These are phyloP conservation scores for Pseudoperonospora humuli DNA, from an alignment of 352 stramenopile species.

Conservation along the genomic window DNA sequence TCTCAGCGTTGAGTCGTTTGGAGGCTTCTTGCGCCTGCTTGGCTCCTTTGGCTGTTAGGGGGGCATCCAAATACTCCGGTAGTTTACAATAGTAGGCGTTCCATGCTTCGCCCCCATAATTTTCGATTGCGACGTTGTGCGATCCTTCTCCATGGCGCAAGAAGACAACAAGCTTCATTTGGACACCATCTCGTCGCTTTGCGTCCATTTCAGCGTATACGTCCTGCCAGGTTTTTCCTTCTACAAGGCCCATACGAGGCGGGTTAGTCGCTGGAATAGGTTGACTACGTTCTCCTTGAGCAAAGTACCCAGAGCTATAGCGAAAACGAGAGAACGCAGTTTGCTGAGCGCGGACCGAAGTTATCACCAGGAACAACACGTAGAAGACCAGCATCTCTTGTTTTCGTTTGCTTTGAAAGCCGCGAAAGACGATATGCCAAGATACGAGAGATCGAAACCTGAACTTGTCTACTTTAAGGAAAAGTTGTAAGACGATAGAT, in stretches of 20 bases:
- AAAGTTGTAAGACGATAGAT: slow-evolving; percentile 9
- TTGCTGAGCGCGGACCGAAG: background rate
- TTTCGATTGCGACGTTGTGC: slow-evolving; percentile 24
- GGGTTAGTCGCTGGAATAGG: slow-evolving; percentile 8
- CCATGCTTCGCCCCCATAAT: slow-evolving; percentile 24
- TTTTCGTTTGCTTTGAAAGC: background rate
- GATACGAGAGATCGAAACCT: background rate
- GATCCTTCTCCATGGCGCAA: slow-evolving; percentile 21
- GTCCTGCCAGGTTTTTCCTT: slow-evolving; percentile 22
- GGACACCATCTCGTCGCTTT: slow-evolving; percentile 1
- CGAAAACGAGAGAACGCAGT: slow-evolving; percentile 1
- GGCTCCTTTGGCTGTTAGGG: slow-evolving; percentile 11
- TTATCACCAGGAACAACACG: slow-evolving; percentile 5
- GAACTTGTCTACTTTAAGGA: background rate
- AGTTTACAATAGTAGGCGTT: slow-evolving; percentile 21
- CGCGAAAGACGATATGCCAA: slow-evolving; percentile 6
- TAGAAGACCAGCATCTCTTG: background rate
- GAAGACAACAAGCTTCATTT: slow-evolving; percentile 21
- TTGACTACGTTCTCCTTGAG: slow-evolving; percentile 10
- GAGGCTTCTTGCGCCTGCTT: slow-evolving; percentile 16
- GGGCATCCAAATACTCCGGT: slow-evolving; percentile 20
- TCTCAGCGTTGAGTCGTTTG: slow-evolving; percentile 9
- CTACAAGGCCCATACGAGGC: slow-evolving; percentile 19
- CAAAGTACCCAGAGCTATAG: slow-evolving; percentile 16
- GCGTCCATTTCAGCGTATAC: slow-evolving; percentile 11